These are phyloP conservation scores for Kwoniella sp. DNA, from an alignment of 768 basidiomycete genomes.

Conservation along the genomic window DNA sequence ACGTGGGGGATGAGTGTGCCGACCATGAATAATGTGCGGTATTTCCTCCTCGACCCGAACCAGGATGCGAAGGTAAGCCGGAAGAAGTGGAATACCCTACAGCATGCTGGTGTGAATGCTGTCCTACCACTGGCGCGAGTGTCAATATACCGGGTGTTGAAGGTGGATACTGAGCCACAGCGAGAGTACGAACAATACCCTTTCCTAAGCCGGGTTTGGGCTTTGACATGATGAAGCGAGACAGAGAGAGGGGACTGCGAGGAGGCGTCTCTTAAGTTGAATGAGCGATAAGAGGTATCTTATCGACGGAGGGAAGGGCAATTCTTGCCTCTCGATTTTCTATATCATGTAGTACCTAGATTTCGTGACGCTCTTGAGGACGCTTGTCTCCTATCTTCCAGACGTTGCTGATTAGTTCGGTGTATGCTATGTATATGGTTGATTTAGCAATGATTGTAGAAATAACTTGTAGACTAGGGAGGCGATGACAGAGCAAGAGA, in stretches of 20 bases:
- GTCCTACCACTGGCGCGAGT: conserved; percentile 30
- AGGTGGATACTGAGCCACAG: conserved; percentile 29
- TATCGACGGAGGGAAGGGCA: too few relatives aligned
- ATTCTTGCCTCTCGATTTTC: too few relatives aligned
- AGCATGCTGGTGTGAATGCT: conserved; percentile 3
- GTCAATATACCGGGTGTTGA: conserved; percentile 2
- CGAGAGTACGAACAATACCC: conserved; percentile 41
- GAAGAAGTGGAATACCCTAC: conserved; percentile 19
- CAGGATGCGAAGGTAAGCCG: conserved; percentile 4
- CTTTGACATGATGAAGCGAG: conserved; percentile 32
- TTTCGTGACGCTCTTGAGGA: too few relatives aligned
- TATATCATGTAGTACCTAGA: too few relatives aligned
- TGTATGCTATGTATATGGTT: neutral
- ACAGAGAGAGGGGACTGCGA: too few relatives aligned
- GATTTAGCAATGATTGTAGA: neutral
- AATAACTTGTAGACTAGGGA: neutral
- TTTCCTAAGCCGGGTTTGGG: conserved; percentile 47
- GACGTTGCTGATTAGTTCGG: too few relatives aligned
- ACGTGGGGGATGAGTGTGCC: neutral
- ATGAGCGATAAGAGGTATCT: too few relatives aligned
- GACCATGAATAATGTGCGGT: conserved; percentile 9
- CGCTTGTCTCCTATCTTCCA: too few relatives aligned
- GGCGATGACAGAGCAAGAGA: neutral
- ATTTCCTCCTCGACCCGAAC: conserved; percentile 3
- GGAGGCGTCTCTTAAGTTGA: too few relatives aligned